These are phyloP conservation scores for Aphanomyces stellatus DNA, from an alignment of 352 stramenopile species.

Conservation along the genomic window DNA sequence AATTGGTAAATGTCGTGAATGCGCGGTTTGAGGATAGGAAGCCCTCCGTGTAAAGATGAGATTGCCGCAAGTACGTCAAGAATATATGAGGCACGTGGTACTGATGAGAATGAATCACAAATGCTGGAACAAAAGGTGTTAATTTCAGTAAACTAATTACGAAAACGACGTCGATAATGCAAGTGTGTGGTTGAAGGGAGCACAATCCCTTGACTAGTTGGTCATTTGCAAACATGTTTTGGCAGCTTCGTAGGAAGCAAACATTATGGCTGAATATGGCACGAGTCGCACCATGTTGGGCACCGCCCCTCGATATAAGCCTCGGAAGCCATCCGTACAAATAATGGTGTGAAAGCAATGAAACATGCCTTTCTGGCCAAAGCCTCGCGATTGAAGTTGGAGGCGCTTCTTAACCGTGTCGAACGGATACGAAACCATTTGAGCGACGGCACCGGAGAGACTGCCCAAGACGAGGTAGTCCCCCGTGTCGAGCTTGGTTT, in stretches of 20 bases:
- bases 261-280: slow-evolving; percentile 74
- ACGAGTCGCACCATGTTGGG: slow-evolving; percentile 75
- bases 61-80: background rate
- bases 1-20: too few relatives aligned
- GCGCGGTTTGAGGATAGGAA: too few relatives aligned
- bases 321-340: slow-evolving; percentile 39
- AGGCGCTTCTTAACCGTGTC: slow-evolving; percentile 79
- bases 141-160: background rate
- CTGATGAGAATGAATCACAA: too few relatives aligned
- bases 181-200: background rate
- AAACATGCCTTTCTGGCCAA: slow-evolving; percentile 31
- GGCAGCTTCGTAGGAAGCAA: slow-evolving; percentile 72
- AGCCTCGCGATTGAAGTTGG: slow-evolving; percentile 36
- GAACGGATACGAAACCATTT: slow-evolving; percentile 81
- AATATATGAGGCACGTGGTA: background rate
- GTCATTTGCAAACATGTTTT: slow-evolving; percentile 27
- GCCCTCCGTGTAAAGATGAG: too few relatives aligned
- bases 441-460: slow-evolving; percentile 55
- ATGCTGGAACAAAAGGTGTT: background rate
- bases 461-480: slow-evolving; percentile 77
- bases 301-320: slow-evolving; percentile 55
- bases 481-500: slow-evolving; percentile 59
- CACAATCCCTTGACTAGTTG: background rate
- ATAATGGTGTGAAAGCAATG: slow-evolving; percentile 41
- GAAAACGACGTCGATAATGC: background rate